A percentile compares a stretch with the other conserved stretches of the same genome.
Conservation (phyloP, 257 asterid genomes). For the Capsicum chinense region DNA sequence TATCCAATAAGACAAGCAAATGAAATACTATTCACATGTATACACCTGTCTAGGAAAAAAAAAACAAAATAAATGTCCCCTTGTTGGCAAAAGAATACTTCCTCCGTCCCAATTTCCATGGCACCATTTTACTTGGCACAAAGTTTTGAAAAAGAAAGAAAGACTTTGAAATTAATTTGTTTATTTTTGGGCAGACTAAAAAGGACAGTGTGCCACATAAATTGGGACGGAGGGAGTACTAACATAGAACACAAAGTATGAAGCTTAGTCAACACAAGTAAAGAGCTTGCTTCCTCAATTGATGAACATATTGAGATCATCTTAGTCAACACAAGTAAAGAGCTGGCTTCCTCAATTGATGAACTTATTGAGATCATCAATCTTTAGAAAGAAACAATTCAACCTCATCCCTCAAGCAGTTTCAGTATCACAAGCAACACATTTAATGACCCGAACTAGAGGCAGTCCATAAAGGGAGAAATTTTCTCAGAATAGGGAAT, state of each 20-base stretch:
- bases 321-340: conserved; percentile 22
- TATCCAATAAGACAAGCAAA: background rate
- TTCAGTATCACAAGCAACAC: conserved; percentile 19
- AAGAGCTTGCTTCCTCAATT: background rate
- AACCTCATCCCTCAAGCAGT: conserved; percentile 11
- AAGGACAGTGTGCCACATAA: too few species aligned
- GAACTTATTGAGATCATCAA: background rate
- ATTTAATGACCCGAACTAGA: background rate
- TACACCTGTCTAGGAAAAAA: background rate
- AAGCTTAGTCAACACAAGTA: conserved; percentile 22
- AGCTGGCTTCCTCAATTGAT: background rate
- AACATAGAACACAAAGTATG: background rate
- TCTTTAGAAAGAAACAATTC: conserved; percentile 22
- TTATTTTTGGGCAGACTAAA: too few species aligned
- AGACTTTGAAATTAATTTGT: too few species aligned
- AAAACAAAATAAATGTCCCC: background rate
- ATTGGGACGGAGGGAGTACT: too few species aligned
- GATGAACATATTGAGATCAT: background rate
- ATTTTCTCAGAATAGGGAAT: background rate
- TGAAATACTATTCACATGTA: background rate
- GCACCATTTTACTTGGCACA: too few species aligned
- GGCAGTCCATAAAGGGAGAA: conserved; percentile 1
- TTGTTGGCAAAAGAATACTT: background rate
- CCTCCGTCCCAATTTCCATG: too few species aligned
- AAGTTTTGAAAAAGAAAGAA: too few species aligned